Base-by-base conservation (phyloP, 305 asterid genomes). In the Fraxinus nigra region DNA sequence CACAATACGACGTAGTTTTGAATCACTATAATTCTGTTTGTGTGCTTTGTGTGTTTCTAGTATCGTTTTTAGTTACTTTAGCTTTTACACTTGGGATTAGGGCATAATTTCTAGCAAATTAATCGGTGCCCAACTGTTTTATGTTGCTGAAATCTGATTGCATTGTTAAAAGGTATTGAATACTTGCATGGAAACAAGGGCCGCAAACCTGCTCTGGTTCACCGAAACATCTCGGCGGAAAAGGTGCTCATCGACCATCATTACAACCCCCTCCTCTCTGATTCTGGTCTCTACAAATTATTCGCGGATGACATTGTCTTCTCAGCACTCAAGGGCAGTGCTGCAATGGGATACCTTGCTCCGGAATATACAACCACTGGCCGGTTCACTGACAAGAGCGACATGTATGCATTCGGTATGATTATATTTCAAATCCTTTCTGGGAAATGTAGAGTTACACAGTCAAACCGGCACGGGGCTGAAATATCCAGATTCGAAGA, bases 331-430 rank as follows among this genome's bases (percentile, higher is more conserved):
- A 94, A 96, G 89, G 90, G 93, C 22, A 94, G 97, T 79, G 99
- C 99, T 10, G 99, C 99, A 26, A 93, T 96, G 99, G 99, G 99
- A 7, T 96, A 94, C 63, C 90, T 96, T 61, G 98, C 99, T 51
- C 99, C 99, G 0, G 99, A 96, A 77, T 96, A 96, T 83, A 91
- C 99, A 2, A 92, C 93, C 79, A 96, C 99, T 0, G 99, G 99
- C 8, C 85, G 94, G 22, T 94, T 95, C 91, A 94, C 98, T 0
- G 97, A 94, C 38, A 94, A 96, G 91, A 94, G 99, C 32, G 99
- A 96, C 30, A 78, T 96, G 0, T 94, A 94, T 33, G 98, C 99
- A 16, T 96, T 96, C 61, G 99, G 99, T 9, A 91, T 92, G 98
- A 93, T 94, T 85, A 90, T 94, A 63, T 91, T 96, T 85, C 99